Base-by-base conservation (phyloP, 192 early-diverging fungal species). In the Pilaira anomala region DNA sequence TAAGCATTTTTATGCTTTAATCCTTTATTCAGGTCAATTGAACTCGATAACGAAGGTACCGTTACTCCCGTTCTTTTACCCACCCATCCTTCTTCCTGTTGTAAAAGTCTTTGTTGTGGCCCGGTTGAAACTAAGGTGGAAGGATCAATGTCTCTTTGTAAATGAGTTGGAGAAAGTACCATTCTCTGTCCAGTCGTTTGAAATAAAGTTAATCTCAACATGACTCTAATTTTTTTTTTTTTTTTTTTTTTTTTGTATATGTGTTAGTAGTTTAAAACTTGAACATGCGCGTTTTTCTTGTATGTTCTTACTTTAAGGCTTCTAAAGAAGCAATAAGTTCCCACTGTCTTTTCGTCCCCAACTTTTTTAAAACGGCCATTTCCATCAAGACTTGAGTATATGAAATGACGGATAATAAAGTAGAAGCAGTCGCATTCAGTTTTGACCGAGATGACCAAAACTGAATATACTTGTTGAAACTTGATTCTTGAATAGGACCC, bases 381-480 rank as follows among this genome's bases (percentile, higher is more conserved):
- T 76, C 74, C 40, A 67, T 48, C 19, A 76, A 46, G 2, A 76
- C 74, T 40, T 76, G 68, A 9, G 74, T 76, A 53, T 76, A 76
- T 6, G 53, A 59, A 26, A 93, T 73, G 7, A 89, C 62, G 13
- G 89, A 86, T 49, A 94, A 72, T 1, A 85, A 18, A 30, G 87
- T 78, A 2, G 92, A 77, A 7, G 88, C 68, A 1, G 60, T 29
- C 3, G 60, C 53, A 51, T 74, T 50, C 1, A 62, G 1, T 6
- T 26, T 28, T 3, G 72, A 60, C 36, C 71, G 45, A 4, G 69
- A 72, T 8, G 58, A 66, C 78, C 91, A 82, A 48, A 67, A 74
- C 0, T 80, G 80, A 4, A 87, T 89, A 73, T 95, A 98, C 64
- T 86, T 78, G 75, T 92, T 96, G 46, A 80, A 78, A 19, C 71